phyloP scores from a whole-genome alignment of 108 stramenopile genomes.

The Nannochloropsis salina region DNA sequence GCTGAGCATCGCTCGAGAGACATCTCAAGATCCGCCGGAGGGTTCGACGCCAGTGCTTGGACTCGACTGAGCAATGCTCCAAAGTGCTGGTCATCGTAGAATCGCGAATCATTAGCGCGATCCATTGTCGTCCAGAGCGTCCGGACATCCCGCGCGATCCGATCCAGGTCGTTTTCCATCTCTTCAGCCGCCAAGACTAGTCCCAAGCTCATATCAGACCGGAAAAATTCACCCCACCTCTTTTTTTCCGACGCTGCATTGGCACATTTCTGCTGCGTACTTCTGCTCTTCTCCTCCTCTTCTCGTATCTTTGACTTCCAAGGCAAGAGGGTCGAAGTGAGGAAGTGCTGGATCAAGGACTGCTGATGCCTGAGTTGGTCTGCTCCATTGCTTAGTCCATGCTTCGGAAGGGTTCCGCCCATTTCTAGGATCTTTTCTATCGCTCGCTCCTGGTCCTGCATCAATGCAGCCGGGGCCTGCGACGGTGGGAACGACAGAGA shows the following conservation, averaged over 20 bases:
- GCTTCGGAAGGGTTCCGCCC: not conserved
- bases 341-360: slow-evolving; percentile 1
- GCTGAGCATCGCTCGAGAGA: no score
- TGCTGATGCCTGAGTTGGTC: not conserved
- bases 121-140: not conserved
- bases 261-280: not conserved
- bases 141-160: not conserved
- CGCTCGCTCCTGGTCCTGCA: not conserved
- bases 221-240: not conserved
- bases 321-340: not conserved
- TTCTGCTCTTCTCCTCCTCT: not conserved
- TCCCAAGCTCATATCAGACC: slow-evolving; percentile 1
- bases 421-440: slow-evolving; percentile 3
- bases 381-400: not conserved
- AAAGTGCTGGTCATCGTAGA: not conserved
- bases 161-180: not conserved
- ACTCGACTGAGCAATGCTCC: not conserved
- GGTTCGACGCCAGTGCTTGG: not conserved
- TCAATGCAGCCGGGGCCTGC: not conserved
- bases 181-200: not conserved
- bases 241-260: not conserved
- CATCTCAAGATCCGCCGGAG: no score
- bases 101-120: not conserved
- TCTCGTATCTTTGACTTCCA: not conserved
- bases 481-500: not conserved